A percentile compares a stretch with the other conserved stretches of the same genome.
These are phyloP conservation scores for Panaeolus papilionaceus DNA, from an alignment of 768 basidiomycete species.

Conservation along the genomic window DNA sequence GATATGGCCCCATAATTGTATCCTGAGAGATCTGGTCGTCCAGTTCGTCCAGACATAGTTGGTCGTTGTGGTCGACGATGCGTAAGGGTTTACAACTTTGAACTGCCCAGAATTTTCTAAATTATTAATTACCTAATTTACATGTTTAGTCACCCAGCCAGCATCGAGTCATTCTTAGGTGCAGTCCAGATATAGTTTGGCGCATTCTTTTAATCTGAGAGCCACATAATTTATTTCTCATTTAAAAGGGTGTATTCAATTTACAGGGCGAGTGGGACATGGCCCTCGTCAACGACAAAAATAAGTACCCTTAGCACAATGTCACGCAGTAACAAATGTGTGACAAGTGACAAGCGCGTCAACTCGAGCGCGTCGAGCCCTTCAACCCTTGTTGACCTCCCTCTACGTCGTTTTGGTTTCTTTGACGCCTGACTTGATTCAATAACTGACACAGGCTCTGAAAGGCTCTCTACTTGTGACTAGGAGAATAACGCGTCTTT, in stretches of 20 bases:
- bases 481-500: neutral
- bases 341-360: neutral
- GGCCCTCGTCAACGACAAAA: neutral
- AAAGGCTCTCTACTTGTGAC: neutral
- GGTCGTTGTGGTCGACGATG: conserved; percentile 19
- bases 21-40: conserved; percentile 82
- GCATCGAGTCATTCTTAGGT: neutral
- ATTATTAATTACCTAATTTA: conserved; percentile 17
- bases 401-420: neutral
- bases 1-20: conserved; percentile 98
- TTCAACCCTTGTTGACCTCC: neutral
- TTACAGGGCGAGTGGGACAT: too few relatives aligned
- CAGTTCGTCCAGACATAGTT: conserved; percentile 41
- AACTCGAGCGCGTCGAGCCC: neutral
- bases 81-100: conserved; percentile 13
- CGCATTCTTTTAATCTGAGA: too few relatives aligned
- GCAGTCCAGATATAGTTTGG: too few relatives aligned
- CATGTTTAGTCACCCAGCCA: neutral
- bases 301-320: neutral
- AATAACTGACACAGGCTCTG: neutral
- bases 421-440: neutral
- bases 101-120: conserved; percentile 14
- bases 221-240: too few relatives aligned
- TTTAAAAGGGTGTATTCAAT: too few relatives aligned
- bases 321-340: neutral